A percentile compares a stretch with the other conserved stretches of the same genome.
These are phyloP conservation scores for Sporothrix schenckii DNA, from an alignment of 2,329 filamentous ascomycete genomes.

Conservation along the genomic window DNA sequence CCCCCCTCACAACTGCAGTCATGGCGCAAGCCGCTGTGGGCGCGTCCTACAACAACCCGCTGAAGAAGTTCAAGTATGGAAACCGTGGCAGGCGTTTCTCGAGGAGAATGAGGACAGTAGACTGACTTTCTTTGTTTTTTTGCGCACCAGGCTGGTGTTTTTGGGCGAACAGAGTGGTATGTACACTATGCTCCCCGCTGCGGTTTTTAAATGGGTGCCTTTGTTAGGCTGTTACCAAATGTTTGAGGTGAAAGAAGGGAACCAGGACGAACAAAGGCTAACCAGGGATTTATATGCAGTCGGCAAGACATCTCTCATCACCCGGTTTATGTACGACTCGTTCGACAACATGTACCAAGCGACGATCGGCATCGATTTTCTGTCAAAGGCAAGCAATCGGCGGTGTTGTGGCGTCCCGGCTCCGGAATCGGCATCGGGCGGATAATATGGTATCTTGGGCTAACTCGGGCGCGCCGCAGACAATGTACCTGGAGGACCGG, in stretches of 20 bases:
- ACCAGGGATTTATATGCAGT: slow-evolving; percentile 56
- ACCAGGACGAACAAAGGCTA: neutral
- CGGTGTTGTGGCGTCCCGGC: neutral
- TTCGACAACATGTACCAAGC: slow-evolving; percentile 99
- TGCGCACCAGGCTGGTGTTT: slow-evolving; percentile 78
- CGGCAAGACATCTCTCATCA: slow-evolving; percentile 97
- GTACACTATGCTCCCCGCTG: slow-evolving; percentile 39
- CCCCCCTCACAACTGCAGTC: slow-evolving; percentile 41
- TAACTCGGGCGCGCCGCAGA: slow-evolving; percentile 54
- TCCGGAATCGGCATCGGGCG: neutral
- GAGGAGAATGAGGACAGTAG: slow-evolving; percentile 33
- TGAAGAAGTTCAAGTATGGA: slow-evolving; percentile 98
- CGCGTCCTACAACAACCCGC: slow-evolving; percentile 94
- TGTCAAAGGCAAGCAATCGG: slow-evolving; percentile 75
- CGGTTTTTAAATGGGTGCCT: neutral
- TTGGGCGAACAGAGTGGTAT: slow-evolving; percentile 97
- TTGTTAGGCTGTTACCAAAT: slow-evolving; percentile 1
- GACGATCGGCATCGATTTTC: slow-evolving; percentile 98
- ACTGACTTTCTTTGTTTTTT: slow-evolving; percentile 31
- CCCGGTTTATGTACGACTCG: slow-evolving; percentile 99
- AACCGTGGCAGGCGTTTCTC: neutral
- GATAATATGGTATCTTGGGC: neutral
- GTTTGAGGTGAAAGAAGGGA: neutral
- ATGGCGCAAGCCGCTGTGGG: slow-evolving; percentile 77
- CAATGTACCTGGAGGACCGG: slow-evolving; percentile 99